Percentiles rank a stretch among this genome's conserved stretches.
Conservation (phyloP, 225 moss, liverwort and hornwort genomes). For the Antitrichia curtipendula region DNA sequence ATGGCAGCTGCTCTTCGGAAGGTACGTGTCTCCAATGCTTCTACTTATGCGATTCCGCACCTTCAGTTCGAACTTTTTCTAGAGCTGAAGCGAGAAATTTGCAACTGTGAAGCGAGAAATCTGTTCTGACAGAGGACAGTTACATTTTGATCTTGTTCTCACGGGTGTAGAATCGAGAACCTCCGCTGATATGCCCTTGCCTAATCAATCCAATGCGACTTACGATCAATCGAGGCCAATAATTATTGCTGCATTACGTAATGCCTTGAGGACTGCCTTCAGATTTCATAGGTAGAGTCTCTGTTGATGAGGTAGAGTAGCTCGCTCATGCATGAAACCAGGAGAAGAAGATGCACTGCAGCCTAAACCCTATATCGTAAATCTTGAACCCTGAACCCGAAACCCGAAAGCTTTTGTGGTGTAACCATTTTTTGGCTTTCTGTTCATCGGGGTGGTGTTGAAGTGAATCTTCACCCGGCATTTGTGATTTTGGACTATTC, state of each 20-base stretch:
- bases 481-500: neutral
- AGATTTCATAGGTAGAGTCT: neutral
- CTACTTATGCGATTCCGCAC: neutral
- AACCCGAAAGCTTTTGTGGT: neutral
- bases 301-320: neutral
- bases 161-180: no score
- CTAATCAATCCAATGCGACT: neutral
- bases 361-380: neutral
- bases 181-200: neutral
- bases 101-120: neutral
- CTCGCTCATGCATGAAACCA: neutral
- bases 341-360: neutral
- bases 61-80: neutral
- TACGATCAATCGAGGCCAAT: neutral
- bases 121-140: neutral
- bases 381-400: neutral
- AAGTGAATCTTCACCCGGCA: neutral
- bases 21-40: neutral
- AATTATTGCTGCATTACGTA: neutral
- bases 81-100: neutral
- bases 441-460: neutral
- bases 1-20: constrained; percentile 23
- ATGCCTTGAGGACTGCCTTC: neutral
- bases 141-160: neutral
- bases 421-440: neutral